Evolutionary conservation across 2,329 filamentous ascomycete genomes (phyloP).

Genomic region (Helotiales sp.): DNA sequence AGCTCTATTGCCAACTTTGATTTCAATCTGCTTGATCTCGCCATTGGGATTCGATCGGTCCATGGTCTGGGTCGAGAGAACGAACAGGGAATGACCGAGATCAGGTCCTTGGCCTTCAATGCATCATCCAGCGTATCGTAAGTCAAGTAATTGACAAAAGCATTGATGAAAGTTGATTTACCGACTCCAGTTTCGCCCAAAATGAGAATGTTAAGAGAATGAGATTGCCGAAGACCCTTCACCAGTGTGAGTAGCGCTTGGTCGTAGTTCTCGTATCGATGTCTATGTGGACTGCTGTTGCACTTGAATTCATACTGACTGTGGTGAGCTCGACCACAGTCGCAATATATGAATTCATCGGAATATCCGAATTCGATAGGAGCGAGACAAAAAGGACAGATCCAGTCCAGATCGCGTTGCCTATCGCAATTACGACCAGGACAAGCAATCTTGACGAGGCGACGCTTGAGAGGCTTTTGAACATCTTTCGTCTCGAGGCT

Average conservation of each 20-base stretch:
- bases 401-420: slow-evolving; percentile 20
- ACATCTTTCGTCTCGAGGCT: slow-evolving; percentile 20
- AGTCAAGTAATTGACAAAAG: slow-evolving; percentile 46
- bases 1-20: slow-evolving; percentile 34
- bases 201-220: slow-evolving; percentile 45
- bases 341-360: slow-evolving; percentile 39
- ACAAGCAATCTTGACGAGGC: slow-evolving; percentile 37
- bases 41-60: slow-evolving; percentile 27
- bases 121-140: slow-evolving; percentile 42
- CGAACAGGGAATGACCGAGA: slow-evolving; percentile 42
- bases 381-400: slow-evolving; percentile 31
- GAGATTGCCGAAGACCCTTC: slow-evolving; percentile 27
- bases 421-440: slow-evolving; percentile 31
- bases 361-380: slow-evolving; percentile 33
- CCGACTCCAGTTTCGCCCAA: slow-evolving; percentile 50
- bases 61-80: slow-evolving; percentile 40
- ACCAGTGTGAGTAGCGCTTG: slow-evolving; percentile 23
- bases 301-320: slow-evolving; percentile 37
- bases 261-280: slow-evolving; percentile 24
- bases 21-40: slow-evolving; percentile 31
- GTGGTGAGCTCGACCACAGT: slow-evolving; percentile 37
- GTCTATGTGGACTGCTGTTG: slow-evolving; percentile 29
- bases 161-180: slow-evolving; percentile 51
- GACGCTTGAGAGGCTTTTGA: slow-evolving; percentile 30
- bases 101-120: slow-evolving; percentile 30